Percentiles rank a stretch among this genome's conserved stretches.
These are phyloP conservation scores for Leishmania tarentolae DNA, from an alignment of 208 protist species.

Conservation along the genomic window DNA sequence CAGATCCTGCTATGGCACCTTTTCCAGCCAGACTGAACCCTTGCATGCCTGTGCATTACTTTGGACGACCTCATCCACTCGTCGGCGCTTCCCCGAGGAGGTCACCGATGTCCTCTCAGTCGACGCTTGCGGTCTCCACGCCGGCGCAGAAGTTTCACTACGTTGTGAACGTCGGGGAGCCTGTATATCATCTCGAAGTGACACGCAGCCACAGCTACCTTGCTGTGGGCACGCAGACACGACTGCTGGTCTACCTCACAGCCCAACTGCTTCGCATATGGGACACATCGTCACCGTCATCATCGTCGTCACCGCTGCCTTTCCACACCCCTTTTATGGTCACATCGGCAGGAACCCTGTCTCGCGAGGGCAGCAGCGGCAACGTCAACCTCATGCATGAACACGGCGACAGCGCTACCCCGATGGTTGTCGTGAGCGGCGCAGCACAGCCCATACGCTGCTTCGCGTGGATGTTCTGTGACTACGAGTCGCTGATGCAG, in stretches of 20 bases:
- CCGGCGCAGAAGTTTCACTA: conserved; percentile 21
- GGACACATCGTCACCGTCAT: background rate
- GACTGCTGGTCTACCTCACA: conserved; percentile 27
- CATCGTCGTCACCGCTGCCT: background rate
- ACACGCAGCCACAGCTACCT: conserved; percentile 28
- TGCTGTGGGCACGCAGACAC: conserved; percentile 29
- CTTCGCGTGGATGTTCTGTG: conserved; percentile 37
- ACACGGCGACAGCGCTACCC: conserved; percentile 3
- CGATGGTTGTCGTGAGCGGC: conserved; percentile 26
- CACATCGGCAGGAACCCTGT: background rate
- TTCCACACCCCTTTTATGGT: background rate
- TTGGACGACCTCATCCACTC: conserved; percentile 1
- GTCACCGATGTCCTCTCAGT: background rate
- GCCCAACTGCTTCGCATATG: conserved; percentile 23
- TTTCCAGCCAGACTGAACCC: conserved; percentile 2
- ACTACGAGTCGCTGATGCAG: conserved; percentile 23
- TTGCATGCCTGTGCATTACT: conserved; percentile 22
- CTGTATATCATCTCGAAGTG: conserved; percentile 27
- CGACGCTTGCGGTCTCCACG: background rate
- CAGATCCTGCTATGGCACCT: background rate
- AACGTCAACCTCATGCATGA: background rate
- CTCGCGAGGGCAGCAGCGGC: background rate
- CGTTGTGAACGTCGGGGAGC: conserved; percentile 18
- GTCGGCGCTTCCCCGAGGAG: background rate
- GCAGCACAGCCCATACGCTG: conserved; percentile 22